Base-by-base conservation (phyloP, 768 basidiomycete species). In the Podaxis sp. region DNA sequence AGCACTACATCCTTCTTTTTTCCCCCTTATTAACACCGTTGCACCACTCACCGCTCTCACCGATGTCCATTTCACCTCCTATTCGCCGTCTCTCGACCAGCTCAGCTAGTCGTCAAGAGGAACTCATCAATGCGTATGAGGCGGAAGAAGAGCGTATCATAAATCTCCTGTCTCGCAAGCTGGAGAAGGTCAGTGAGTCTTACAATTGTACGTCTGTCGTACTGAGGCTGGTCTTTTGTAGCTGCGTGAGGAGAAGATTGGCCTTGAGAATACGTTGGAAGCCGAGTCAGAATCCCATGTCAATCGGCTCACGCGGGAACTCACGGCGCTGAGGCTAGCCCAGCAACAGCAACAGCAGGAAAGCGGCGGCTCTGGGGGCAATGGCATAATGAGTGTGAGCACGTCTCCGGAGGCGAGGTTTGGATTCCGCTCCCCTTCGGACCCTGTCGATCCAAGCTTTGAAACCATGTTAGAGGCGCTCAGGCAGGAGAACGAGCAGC, bases 81-180 rank as follows among this genome's bases (percentile, higher is more conserved):
- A 75, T 87, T 55, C 82, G 86, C 61, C 79, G 87, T n/a, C 69
- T 76, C 60, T 86, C 87, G 11, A 76, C 78, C 2, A 77, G 82
- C 37, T 85, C 80, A 69, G 76, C 85, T 41, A 81, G 78, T 64
- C 65, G 63, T 9, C 84, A 88, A 68, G 91, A 93, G 70, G 88
- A 85, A 57, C 79, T 94, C 70, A 93, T 93, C 70, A 93, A 94
- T 73, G 89, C 89, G 22, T 94, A 93, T 72, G 92, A 94, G 68
- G 93, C 92, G 11, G 92, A 94, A 74, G 91, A 94, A 74, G 93
- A 94, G 72, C 85, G 91, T 50, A 93, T 94, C 59, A 89, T 92
- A 66, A 93, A 93, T 64, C 79, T 90, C 6, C 76, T 94, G 59
- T 93, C 89, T 27, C 80, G 91, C 67, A 94, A 94, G 72, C 79